Evolutionary conservation across 2,329 filamentous ascomycete species (phyloP).

Genomic region (Curvularia sp.): DNA sequence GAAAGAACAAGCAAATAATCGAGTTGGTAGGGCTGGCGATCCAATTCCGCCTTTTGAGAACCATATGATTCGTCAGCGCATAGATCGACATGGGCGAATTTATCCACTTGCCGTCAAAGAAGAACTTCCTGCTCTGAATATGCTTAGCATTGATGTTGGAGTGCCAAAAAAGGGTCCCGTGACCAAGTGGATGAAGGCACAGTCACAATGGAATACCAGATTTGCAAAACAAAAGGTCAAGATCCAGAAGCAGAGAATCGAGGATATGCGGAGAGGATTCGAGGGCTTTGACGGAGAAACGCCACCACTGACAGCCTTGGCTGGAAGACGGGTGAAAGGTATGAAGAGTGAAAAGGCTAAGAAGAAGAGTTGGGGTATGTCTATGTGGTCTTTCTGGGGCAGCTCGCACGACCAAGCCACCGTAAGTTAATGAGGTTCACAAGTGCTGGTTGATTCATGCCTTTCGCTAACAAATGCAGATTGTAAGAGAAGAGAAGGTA

Average conservation of each 20-base stretch:
- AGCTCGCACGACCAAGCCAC: slow-evolving; percentile 86
- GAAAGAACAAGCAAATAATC: slow-evolving; percentile 21
- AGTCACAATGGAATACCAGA: slow-evolving; percentile 73
- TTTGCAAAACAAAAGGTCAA: slow-evolving; percentile 73
- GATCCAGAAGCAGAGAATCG: slow-evolving; percentile 75
- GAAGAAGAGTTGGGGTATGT: slow-evolving; percentile 76
- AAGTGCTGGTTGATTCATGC: slow-evolving; percentile 5
- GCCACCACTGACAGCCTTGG: slow-evolving; percentile 84
- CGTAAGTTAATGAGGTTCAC: slow-evolving; percentile 52
- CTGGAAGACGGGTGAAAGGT: slow-evolving; percentile 67
- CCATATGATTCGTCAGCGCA: slow-evolving; percentile 91
- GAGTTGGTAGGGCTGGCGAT: slow-evolving; percentile 86
- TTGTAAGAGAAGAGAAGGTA: slow-evolving; percentile 45
- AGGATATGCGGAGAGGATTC: slow-evolving; percentile 76
- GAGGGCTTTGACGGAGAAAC: slow-evolving; percentile 73
- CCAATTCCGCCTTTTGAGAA: slow-evolving; percentile 78
- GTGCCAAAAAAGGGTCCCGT: slow-evolving; percentile 81
- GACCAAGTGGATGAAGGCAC: slow-evolving; percentile 81
- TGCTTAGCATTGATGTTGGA: slow-evolving; percentile 72
- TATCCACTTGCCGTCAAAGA: slow-evolving; percentile 69
- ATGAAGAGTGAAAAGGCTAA: slow-evolving; percentile 60
- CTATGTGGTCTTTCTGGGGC: slow-evolving; percentile 86
- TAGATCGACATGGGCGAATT: slow-evolving; percentile 79
- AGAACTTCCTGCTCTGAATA: slow-evolving; percentile 70
- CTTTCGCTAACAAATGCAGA: slow-evolving; percentile 29